Evolutionary conservation across 495 filamentous ascomycete species (phyloP).

Genomic region (Talaromyces thailandensis): DNA sequence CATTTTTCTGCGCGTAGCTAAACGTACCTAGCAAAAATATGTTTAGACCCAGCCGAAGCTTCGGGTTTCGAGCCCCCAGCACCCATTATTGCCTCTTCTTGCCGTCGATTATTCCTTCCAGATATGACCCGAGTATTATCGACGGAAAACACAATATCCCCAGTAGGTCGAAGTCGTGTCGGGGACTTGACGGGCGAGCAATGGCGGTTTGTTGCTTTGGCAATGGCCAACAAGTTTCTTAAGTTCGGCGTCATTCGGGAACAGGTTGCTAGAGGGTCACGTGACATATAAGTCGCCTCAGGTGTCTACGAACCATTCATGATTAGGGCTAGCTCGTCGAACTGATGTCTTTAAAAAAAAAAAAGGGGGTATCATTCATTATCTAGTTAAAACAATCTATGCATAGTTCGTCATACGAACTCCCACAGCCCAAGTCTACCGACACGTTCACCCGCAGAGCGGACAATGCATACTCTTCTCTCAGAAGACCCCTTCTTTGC

Average conservation of each 20-base stretch:
- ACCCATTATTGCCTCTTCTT: constrained; percentile 31
- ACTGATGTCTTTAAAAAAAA: not conserved
- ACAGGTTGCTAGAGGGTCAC: not conserved
- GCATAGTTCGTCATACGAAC: constrained; percentile 36
- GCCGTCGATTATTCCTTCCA: not conserved
- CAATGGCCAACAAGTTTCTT: not conserved
- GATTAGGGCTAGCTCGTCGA: not conserved
- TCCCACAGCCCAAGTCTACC: constrained; percentile 81
- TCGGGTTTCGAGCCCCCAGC: constrained; percentile 44
- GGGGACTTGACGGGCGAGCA: not conserved
- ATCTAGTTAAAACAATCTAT: not conserved
- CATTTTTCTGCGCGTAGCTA: no score
- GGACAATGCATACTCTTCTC: constrained; percentile 63
- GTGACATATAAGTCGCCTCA: not conserved
- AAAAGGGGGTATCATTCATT: constrained; percentile 12
- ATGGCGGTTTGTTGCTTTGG: not conserved
- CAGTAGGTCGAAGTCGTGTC: not conserved
- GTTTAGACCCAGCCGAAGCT: constrained; percentile 37
- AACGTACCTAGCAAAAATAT: constrained; percentile 44
- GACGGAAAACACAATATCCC: not conserved
- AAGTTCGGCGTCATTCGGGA: not conserved
- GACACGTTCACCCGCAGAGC: constrained; percentile 64
- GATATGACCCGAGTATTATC: not conserved
- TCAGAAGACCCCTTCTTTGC: constrained; percentile 19
- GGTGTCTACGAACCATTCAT: not conserved